Conservation (phyloP, 441 rosid species). For the Euphorbia schlechtendalii region DNA sequence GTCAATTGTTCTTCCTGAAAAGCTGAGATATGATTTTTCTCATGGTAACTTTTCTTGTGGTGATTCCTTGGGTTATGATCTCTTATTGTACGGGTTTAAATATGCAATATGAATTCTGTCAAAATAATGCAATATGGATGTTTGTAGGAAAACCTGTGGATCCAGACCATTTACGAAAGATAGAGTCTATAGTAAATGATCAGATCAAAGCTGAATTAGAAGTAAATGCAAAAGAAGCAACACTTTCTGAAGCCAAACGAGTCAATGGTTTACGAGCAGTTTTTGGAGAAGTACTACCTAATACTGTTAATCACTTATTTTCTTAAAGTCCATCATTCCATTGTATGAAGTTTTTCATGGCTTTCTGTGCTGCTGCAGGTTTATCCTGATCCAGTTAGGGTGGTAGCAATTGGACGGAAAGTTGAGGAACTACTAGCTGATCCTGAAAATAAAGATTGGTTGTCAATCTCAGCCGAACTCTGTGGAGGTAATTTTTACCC, state of each 20-base stretch:
- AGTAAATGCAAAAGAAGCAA: slow-evolving; percentile 70
- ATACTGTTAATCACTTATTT: slow-evolving; percentile 9
- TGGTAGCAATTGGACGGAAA: slow-evolving; percentile 72
- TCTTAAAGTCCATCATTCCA: not conserved
- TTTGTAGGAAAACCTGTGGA: slow-evolving; percentile 75
- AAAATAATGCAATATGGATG: slow-evolving; percentile 3
- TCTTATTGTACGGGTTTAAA: slow-evolving; percentile 9
- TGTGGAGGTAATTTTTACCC: slow-evolving; percentile 65
- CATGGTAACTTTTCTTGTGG: slow-evolving; percentile 52
- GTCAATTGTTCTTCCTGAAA: slow-evolving; percentile 95
- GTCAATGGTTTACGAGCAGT: slow-evolving; percentile 89
- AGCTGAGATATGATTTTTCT: slow-evolving; percentile 92
- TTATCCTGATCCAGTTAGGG: slow-evolving; percentile 98
- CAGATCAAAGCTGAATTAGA: slow-evolving; percentile 84
- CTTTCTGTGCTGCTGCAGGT: slow-evolving; percentile 38
- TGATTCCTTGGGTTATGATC: not conserved
- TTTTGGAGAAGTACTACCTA: slow-evolving; percentile 78
- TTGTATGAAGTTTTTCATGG: not conserved
- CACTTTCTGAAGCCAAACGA: slow-evolving; percentile 70
- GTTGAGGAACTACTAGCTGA: slow-evolving; percentile 82
- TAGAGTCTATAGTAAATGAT: slow-evolving; percentile 80
- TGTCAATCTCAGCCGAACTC: slow-evolving; percentile 66
- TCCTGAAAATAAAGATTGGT: slow-evolving; percentile 81
- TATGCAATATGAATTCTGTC: no score
- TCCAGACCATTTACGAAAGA: slow-evolving; percentile 63